phyloP scores from a whole-genome alignment of 169 alveolate species.

The Eimeria sp. region DNA sequence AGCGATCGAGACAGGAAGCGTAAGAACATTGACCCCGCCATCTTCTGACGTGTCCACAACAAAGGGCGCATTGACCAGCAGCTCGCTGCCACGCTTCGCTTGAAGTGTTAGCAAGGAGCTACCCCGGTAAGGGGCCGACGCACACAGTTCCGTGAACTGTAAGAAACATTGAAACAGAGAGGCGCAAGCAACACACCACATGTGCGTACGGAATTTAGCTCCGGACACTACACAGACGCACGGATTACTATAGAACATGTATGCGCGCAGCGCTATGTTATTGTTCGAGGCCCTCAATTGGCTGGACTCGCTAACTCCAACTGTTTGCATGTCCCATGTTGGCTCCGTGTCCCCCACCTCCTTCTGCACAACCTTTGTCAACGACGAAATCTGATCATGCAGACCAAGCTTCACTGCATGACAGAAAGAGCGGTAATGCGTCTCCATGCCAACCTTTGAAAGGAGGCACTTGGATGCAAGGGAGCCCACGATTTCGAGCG shows the following conservation, averaged over 20 bases:
- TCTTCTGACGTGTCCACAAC: conserved; percentile 89
- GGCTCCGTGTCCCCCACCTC: conserved; percentile 74
- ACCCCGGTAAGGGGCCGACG: conserved; percentile 85
- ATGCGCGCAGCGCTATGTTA: not conserved
- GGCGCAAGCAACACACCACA: not conserved
- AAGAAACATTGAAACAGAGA: not conserved
- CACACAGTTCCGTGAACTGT: conserved; percentile 85
- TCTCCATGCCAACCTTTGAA: conserved; percentile 82
- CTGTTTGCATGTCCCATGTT: not conserved
- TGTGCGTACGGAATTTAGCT: not conserved
- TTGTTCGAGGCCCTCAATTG: not conserved
- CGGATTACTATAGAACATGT: not conserved
- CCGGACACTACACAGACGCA: not conserved
- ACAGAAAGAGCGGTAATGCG: conserved; percentile 84
- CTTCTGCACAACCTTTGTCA: conserved; percentile 78
- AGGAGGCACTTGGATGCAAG: conserved; percentile 81
- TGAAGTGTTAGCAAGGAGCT: conserved; percentile 86
- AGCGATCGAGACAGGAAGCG: conserved; percentile 92
- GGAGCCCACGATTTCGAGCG: conserved; percentile 80
- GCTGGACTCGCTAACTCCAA: not conserved
- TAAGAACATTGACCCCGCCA: conserved; percentile 90
- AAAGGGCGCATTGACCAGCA: conserved; percentile 92
- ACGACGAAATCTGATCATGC: conserved; percentile 66
- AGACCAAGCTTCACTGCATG: conserved; percentile 84
- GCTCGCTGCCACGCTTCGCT: conserved; percentile 91